These are phyloP conservation scores for Lasiosphaeria hispida DNA, from an alignment of 495 filamentous ascomycete genomes.

Conservation along the genomic window DNA sequence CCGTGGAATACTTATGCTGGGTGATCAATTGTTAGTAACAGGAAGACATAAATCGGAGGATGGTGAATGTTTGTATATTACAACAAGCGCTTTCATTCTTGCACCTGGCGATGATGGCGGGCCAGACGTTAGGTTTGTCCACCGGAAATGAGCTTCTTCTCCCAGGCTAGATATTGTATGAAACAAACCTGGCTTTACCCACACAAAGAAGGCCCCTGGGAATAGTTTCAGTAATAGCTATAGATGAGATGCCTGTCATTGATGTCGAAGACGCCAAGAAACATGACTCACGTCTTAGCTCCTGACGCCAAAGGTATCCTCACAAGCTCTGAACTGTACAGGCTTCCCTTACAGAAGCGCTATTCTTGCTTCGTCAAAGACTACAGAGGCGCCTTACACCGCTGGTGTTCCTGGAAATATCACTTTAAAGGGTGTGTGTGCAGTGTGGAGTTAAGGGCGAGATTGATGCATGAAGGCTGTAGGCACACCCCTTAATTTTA, in stretches of 20 bases:
- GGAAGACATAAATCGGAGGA: background rate
- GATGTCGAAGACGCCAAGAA: background rate
- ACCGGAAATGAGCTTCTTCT: background rate
- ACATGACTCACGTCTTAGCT: slow-evolving; percentile 7
- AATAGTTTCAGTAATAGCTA: too few relatives aligned
- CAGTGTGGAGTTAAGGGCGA: too few relatives aligned
- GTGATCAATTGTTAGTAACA: slow-evolving; percentile 3
- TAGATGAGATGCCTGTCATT: too few relatives aligned
- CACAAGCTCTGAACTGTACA: slow-evolving; percentile 9
- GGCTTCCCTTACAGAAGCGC: slow-evolving; percentile 10
- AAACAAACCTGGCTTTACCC: background rate
- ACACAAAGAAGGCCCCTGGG: background rate
- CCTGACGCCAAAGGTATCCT: slow-evolving; percentile 9
- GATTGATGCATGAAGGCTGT: too few relatives aligned
- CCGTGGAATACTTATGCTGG: background rate
- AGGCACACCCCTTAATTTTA: too few relatives aligned
- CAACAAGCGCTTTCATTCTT: background rate
- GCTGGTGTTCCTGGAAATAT: slow-evolving; percentile 2
- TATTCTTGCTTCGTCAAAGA: slow-evolving; percentile 11
- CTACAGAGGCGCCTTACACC: slow-evolving; percentile 9
- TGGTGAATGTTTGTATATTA: slow-evolving; percentile 7
- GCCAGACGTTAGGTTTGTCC: slow-evolving; percentile 6
- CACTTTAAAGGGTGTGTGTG: too few relatives aligned
- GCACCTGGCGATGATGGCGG: background rate
- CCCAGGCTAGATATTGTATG: background rate